Conservation (phyloP, 495 filamentous ascomycete genomes). For the Penicillium simplicissimum region DNA sequence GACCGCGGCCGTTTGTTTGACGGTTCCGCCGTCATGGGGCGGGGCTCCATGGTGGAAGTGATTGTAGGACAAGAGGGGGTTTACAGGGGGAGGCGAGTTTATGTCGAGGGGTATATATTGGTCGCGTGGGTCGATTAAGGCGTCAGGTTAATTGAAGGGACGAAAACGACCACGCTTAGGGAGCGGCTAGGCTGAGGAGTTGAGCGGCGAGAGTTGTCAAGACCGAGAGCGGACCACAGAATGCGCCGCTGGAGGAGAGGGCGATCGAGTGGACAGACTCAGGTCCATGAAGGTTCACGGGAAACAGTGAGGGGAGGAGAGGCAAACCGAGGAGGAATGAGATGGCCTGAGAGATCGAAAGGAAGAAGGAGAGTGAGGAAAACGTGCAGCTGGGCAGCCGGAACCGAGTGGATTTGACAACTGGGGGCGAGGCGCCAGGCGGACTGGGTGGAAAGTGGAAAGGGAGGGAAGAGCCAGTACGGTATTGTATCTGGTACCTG, state of each 20-base stretch:
- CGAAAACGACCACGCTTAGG: background rate
- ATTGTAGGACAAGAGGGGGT: background rate
- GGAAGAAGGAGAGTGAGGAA: conserved; percentile 11
- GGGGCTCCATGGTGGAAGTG: conserved; percentile 42
- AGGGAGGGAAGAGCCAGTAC: background rate
- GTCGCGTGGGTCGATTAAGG: background rate
- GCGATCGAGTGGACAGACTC: background rate
- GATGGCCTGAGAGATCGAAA: conserved; percentile 14
- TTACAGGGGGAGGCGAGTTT: background rate
- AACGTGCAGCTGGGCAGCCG: background rate
- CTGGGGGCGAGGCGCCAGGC: background rate
- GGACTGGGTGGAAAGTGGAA: conserved; percentile 3
- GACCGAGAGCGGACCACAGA: conserved; percentile 11
- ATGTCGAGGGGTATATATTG: background rate
- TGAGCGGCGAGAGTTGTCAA: conserved; percentile 6
- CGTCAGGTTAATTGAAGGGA: background rate
- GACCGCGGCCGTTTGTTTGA: conserved; percentile 63
- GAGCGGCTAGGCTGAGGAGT: background rate
- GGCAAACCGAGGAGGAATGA: background rate
- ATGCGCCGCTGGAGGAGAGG: conserved; percentile 14
- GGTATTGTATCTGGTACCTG: background rate
- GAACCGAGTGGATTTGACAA: conserved; percentile 1
- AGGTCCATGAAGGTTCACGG: conserved; percentile 13
- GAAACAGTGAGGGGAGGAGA: background rate
- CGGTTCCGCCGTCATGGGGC: conserved; percentile 37